These are phyloP conservation scores for Xylariales sp. DNA, from an alignment of 2,329 filamentous ascomycete species.

Conservation along the genomic window DNA sequence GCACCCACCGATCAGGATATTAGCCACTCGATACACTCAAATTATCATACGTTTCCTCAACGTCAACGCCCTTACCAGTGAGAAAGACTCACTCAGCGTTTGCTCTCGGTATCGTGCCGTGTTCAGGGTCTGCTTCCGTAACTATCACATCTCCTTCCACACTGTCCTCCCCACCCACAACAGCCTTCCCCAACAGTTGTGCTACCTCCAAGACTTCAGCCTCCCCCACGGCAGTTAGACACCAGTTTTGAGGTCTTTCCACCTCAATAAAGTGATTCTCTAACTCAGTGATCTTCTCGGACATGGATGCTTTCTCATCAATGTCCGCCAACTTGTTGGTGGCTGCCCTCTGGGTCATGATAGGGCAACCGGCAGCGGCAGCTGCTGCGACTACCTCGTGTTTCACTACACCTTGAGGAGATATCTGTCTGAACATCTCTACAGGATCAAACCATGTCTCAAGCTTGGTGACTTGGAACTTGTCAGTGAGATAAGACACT, in stretches of 20 bases:
- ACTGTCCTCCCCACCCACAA: background rate
- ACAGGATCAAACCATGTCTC: slow-evolving; percentile 8
- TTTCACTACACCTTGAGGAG: slow-evolving; percentile 3
- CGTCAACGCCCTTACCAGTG: too few relatives aligned
- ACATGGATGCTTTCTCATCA: background rate
- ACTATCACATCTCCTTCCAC: background rate
- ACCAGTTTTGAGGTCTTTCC: background rate
- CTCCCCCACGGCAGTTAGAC: background rate
- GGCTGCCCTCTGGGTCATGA: background rate
- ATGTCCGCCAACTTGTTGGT: too few relatives aligned
- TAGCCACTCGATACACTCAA: too few relatives aligned
- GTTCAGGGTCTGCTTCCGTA: background rate
- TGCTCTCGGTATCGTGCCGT: slow-evolving; percentile 1
- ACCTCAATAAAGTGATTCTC: background rate
- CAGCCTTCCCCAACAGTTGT: background rate
- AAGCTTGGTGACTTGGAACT: slow-evolving; percentile 7
- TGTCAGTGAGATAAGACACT: slow-evolving; percentile 1
- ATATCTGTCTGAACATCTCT: slow-evolving; percentile 6
- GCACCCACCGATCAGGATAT: too few relatives aligned
- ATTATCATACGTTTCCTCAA: too few relatives aligned
- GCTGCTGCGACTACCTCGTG: slow-evolving; percentile 1
- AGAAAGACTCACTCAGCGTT: slow-evolving; percentile 7
- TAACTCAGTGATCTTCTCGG: background rate
- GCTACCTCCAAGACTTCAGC: background rate
- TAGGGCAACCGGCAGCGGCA: slow-evolving; percentile 1